Evolutionary conservation across 2,329 filamentous ascomycete genomes (phyloP), one percentile per base, ranked within the genome.

Genomic region (Alternaria arborescens): DNA sequence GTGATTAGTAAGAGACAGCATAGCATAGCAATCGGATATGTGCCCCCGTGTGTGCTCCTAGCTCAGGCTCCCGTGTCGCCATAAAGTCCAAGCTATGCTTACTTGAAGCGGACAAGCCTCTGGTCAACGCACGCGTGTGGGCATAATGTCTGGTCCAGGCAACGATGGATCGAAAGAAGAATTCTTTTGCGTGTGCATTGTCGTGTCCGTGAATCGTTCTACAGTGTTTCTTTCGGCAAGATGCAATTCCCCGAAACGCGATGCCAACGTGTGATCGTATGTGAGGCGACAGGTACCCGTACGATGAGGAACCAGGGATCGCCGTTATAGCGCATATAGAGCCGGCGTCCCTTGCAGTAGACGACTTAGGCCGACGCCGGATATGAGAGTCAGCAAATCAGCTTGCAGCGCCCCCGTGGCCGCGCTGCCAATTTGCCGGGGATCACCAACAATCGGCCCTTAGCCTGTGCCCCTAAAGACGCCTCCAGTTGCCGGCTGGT

Each of bases 401-500:
- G 26, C 53, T 26, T 14, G n/a, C 11, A 30, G 14, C 44, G 55
- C 60, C 24, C 8, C 30, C 22, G n/a, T 40, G 42, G 55, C 52
- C 55, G 62, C 24, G 38, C 16, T 54, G 55, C 43, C 50, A 60
- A 66, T 66, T 62, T 64, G 55, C 61, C 52, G 61, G 55, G 38
- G 52, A 48, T 36, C 52, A 56, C n/a, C 34, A 40, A 47, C 42
- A 44, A 40, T 55, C 52, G 58, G 58, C 60, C 57, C 57, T 58
- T 67, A 56, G 60, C 56, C 30, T 51, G 38, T 56, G 36, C 69
- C 68, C 67, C 65, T 66, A 69, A 65, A 60, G 51, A 41, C 38
- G 67, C 60, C 61, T 48, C 57, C 55, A 53, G 26, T 28, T 47
- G 54, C 48, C 58, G 40, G 55, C 55, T 60, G 64, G 66, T 47